phyloP scores from a whole-genome alignment of 371 early-diverging fungal genomes.

The Encephalitozoon cuniculi region DNA sequence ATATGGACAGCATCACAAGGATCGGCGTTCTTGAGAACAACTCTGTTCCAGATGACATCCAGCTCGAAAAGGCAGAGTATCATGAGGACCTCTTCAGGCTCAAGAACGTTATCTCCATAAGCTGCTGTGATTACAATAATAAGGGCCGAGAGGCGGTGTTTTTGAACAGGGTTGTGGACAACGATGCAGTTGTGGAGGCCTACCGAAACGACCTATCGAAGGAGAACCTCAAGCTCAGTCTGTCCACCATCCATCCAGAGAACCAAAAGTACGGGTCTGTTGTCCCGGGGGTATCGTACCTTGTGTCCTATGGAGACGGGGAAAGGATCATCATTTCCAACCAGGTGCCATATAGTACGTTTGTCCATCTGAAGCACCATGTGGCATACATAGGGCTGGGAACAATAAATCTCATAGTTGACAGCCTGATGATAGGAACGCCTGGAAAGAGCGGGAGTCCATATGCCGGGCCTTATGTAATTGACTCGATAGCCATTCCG shows the following conservation, averaged over 20 bases:
- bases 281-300: constrained; percentile 45
- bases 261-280: constrained; percentile 2
- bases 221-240: constrained; percentile 47
- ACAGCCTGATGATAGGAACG: constrained; percentile 25
- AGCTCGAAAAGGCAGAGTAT: neutral
- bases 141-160: constrained; percentile 29
- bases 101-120: constrained; percentile 24
- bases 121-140: constrained; percentile 23
- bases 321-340: constrained; percentile 20
- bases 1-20: neutral
- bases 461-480: constrained; percentile 12
- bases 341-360: constrained; percentile 41
- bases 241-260: constrained; percentile 25
- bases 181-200: neutral
- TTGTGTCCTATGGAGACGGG: constrained; percentile 46
- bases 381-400: constrained; percentile 51
- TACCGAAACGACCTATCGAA: constrained; percentile 31
- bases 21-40: neutral
- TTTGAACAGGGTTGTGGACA: constrained; percentile 2
- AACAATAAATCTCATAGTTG: constrained; percentile 43
- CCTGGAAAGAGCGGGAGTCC: constrained; percentile 3
- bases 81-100: neutral
- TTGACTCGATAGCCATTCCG: constrained; percentile 42
- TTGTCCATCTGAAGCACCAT: constrained; percentile 38
- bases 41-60: neutral